Conservation (phyloP, 805 yeast genomes). For the Metschnikowia gruessii region DNA sequence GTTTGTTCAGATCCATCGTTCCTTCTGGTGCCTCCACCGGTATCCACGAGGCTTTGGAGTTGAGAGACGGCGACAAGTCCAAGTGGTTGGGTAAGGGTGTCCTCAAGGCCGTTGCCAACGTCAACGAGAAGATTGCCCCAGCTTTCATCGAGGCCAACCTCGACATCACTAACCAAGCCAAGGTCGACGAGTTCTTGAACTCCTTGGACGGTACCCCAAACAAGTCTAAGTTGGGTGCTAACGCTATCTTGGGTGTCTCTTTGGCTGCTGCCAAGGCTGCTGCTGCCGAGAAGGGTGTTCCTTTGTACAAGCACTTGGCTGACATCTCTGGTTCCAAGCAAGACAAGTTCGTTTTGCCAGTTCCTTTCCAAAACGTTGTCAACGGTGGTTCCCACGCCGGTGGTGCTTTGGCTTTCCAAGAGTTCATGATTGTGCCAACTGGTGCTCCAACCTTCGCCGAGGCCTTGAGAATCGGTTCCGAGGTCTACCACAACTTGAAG, state of each 20-base stretch:
- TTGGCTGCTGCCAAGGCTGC: conserved; percentile 97
- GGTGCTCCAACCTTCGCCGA: conserved; percentile 89
- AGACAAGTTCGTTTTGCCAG: conserved; percentile 91
- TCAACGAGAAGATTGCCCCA: conserved; percentile 92
- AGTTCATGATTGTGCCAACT: conserved; percentile 97
- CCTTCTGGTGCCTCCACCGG: conserved; percentile 99
- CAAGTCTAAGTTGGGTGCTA: conserved; percentile 97
- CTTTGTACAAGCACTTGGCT: conserved; percentile 89
- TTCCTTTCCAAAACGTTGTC: conserved; percentile 97
- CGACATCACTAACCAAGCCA: conserved; percentile 83
- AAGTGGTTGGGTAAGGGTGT: conserved; percentile 99
- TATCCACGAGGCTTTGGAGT: conserved; percentile 96
- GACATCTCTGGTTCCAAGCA: conserved; percentile 70
- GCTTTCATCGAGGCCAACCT: conserved; percentile 78
- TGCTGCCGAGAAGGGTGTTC: conserved; percentile 92
- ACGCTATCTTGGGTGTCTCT: conserved; percentile 97
- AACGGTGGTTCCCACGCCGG: conserved; percentile 99
- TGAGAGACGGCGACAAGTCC: conserved; percentile 96
- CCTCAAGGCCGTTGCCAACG: conserved; percentile 92
- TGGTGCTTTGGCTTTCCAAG: conserved; percentile 98
- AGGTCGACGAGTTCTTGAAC: conserved; percentile 81
- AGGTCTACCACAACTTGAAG: conserved; percentile 97
- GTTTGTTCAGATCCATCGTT: conserved; percentile 94
- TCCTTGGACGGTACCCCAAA: conserved; percentile 94
- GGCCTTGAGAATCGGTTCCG: conserved; percentile 95